Evolutionary conservation across 192 early-diverging fungal species (phyloP), one percentile per base, ranked within the genome.

Genomic region (Rhizophagus clarus): DNA sequence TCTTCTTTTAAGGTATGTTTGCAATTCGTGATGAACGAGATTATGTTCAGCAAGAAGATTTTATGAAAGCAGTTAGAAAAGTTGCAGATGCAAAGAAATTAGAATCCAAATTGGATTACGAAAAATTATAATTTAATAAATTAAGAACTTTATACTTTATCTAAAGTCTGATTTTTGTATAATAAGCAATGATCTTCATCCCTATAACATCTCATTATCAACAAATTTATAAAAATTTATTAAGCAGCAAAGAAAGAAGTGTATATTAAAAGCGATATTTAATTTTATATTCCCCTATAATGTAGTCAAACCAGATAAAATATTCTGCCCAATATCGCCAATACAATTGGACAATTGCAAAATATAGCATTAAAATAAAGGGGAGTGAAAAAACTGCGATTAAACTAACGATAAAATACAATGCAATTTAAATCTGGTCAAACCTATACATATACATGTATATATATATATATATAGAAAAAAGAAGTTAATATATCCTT

Each of bases 11-110:
- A 91, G 90, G 97, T 71, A 99, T 99, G 98, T 98, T 99, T 93
- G 98, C 98, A 32, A 99, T 99, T 80, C 95, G 97, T 42, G 97
- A 98, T 75, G 97, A 99, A 77, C 93, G 98, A 62, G 98, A 99
- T 84, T 99, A 97, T 86, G 91, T 94, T 32, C 83, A 97, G n/a
- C 97, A 99, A 84, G 97, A 98, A 80, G 98, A 99, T 82, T 99
- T 98, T 85, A 99, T 99, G 98, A 99, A 99, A 89, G 98, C 98
- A 26, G 98, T 98, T 47, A 93, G 98, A 79, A 99, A 99, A 89
- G 97, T 99, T 40, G 93, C 90, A 6, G 97, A 99, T 74, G 92
- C 95, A 60, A 99, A 99, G 93, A 99, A 99, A 82, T 86, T 97
- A 51, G 94, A 95, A 82, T 92, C 92, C 74, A 96, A 96, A 87